Percentiles rank a stretch among this genome's conserved stretches.
Evolutionary conservation across 768 basidiomycete genomes (phyloP).

Genomic region (Pleurotus platypus): DNA sequence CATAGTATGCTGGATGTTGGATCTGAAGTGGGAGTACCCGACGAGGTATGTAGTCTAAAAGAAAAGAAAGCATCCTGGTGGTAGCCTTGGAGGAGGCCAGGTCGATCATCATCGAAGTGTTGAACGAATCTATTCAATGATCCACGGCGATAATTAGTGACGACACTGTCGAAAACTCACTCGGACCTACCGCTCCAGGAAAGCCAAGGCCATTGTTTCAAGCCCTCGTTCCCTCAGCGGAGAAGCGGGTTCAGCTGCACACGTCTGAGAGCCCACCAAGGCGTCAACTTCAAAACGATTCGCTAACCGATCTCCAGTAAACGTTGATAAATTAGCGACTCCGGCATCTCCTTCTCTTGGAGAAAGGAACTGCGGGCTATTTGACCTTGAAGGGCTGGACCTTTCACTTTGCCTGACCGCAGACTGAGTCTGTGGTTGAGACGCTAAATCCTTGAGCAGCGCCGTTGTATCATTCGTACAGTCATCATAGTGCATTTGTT

Average conservation of each 20-base stretch:
- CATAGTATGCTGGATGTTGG: not conserved
- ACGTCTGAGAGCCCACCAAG: no score
- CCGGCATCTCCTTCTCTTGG: no score
- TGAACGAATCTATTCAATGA: not conserved
- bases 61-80: constrained; percentile 5
- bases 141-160: no score
- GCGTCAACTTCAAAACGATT: no score
- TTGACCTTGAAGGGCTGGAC: no score
- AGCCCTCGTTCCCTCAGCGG: not conserved
- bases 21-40: not conserved
- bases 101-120: not conserved
- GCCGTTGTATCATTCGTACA: not conserved
- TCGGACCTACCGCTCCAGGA: constrained; percentile 1
- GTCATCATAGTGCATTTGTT: not conserved
- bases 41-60: not conserved
- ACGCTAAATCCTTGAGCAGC: not conserved
- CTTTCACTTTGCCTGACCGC: no score
- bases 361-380: no score
- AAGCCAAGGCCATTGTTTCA: not conserved
- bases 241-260: no score
- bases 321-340: no score
- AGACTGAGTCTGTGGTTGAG: no score
- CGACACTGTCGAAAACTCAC: not conserved
- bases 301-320: no score
- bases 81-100: not conserved